Conservation (phyloP, 257 asterid genomes). For the Penstemon newberryi region DNA sequence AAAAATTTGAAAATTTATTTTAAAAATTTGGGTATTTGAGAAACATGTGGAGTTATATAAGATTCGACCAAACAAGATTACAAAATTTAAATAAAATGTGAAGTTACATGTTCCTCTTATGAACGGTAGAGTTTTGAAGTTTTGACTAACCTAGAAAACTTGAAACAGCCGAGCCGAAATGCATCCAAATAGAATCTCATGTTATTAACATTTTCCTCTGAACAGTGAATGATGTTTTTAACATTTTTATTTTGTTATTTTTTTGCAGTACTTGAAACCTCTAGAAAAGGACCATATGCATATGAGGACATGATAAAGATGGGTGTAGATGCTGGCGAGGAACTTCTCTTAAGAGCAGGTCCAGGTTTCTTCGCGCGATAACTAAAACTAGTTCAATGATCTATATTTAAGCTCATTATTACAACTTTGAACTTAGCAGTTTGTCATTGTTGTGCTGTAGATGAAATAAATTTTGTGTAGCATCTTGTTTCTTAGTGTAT, state of each 20-base stretch:
- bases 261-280: slow-evolving; percentile 72
- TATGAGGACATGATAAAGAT: slow-evolving; percentile 72
- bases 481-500: not conserved
- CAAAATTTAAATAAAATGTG: too few species aligned
- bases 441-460: slow-evolving; percentile 15
- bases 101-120: too few species aligned
- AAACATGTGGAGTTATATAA: too few species aligned
- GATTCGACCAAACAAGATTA: too few species aligned
- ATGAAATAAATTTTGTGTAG: slow-evolving; percentile 22
- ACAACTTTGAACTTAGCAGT: slow-evolving; percentile 19
- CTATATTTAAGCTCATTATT: slow-evolving; percentile 4
- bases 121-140: too few species aligned
- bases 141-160: too few species aligned
- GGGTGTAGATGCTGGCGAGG: slow-evolving; percentile 94
- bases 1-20: too few species aligned
- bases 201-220: not conserved
- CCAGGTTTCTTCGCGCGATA: slow-evolving; percentile 66
- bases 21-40: too few species aligned
- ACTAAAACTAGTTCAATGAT: slow-evolving; percentile 15
- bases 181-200: not conserved
- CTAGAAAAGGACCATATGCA: slow-evolving; percentile 69
- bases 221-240: not conserved
- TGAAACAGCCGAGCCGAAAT: too few species aligned
- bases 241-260: slow-evolving; percentile 3
- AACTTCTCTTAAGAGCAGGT: slow-evolving; percentile 79